Evolutionary conservation across 495 filamentous ascomycete species (phyloP).

Genomic region (Talaromyces nanjingensis): DNA sequence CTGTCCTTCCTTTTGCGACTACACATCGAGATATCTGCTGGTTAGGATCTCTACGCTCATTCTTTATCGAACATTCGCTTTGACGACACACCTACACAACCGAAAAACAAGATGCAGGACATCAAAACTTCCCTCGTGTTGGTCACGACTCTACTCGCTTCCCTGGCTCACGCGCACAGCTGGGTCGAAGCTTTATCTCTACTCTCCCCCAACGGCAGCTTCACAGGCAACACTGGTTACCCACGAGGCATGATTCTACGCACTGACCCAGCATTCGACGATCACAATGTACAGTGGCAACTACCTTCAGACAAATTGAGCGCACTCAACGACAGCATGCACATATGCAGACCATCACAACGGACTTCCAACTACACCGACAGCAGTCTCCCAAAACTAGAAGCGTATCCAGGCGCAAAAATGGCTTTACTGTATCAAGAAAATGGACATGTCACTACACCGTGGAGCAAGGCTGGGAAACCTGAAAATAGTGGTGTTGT

Average conservation of each 20-base stretch:
- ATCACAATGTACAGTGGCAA: slow-evolving; percentile 30
- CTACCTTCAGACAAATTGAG: slow-evolving; percentile 21
- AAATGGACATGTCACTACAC: slow-evolving; percentile 79
- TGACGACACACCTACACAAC: not conserved
- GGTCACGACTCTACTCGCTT: slow-evolving; percentile 16
- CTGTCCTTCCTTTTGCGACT: not conserved
- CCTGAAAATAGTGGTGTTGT: slow-evolving; percentile 66
- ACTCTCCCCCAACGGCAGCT: slow-evolving; percentile 67
- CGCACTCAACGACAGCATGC: slow-evolving; percentile 24
- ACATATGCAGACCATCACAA: slow-evolving; percentile 51
- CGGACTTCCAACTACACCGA: slow-evolving; percentile 46
- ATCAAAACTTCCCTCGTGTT: not conserved
- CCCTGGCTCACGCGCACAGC: slow-evolving; percentile 52
- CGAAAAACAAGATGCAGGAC: slow-evolving; percentile 1
- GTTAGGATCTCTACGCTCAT: not conserved
- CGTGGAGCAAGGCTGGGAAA: slow-evolving; percentile 50
- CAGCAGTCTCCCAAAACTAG: slow-evolving; percentile 48
- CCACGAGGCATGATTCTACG: slow-evolving; percentile 54
- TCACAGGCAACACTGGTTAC: slow-evolving; percentile 61
- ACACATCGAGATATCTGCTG: slow-evolving; percentile 1
- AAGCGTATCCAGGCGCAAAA: slow-evolving; percentile 58
- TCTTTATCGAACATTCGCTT: not conserved
- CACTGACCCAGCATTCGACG: slow-evolving; percentile 38
- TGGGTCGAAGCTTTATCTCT: slow-evolving; percentile 72
- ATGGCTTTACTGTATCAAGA: slow-evolving; percentile 73